These are phyloP conservation scores for Cladosporium sp. DNA, from an alignment of 2,329 filamentous ascomycete species.

Conservation along the genomic window DNA sequence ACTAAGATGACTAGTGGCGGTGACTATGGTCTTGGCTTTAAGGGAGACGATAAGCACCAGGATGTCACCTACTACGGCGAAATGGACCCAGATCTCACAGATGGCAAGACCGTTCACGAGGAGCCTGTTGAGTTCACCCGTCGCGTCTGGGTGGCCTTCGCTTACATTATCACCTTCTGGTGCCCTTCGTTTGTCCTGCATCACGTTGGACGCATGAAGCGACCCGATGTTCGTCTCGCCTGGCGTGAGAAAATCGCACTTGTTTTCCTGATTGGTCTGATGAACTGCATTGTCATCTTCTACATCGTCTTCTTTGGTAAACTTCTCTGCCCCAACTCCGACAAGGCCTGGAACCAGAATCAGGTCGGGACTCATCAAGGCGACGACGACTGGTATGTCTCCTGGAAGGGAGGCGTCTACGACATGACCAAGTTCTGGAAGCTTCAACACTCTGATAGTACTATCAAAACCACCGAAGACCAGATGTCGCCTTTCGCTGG, in stretches of 20 bases:
- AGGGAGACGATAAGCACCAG: slow-evolving; percentile 76
- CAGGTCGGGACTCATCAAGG: slow-evolving; percentile 72
- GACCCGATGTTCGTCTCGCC: slow-evolving; percentile 92
- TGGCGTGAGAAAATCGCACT: slow-evolving; percentile 95
- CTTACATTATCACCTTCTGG: slow-evolving; percentile 90
- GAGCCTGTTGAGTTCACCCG: slow-evolving; percentile 63
- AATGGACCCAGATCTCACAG: slow-evolving; percentile 75
- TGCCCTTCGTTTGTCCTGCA: slow-evolving; percentile 83
- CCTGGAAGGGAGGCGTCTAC: slow-evolving; percentile 84
- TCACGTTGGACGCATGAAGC: slow-evolving; percentile 90
- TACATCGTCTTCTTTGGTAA: slow-evolving; percentile 87
- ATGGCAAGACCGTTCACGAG: slow-evolving; percentile 74
- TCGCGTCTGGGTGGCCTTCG: slow-evolving; percentile 75
- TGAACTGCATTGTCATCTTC: slow-evolving; percentile 83
- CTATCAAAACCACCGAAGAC: slow-evolving; percentile 54
- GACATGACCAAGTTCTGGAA: slow-evolving; percentile 89
- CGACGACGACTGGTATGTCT: slow-evolving; percentile 80
- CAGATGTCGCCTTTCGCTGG: slow-evolving; percentile 80
- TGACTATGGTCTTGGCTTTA: slow-evolving; percentile 85
- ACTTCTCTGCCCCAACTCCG: slow-evolving; percentile 82
- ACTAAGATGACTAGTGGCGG: slow-evolving; percentile 63
- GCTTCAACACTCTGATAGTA: slow-evolving; percentile 75
- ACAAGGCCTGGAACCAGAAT: slow-evolving; percentile 79
- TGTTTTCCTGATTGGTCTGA: slow-evolving; percentile 73
- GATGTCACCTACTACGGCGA: slow-evolving; percentile 73